Evolutionary conservation across 768 basidiomycete genomes (phyloP), one percentile per base, ranked within the genome.

Genomic region (Cubamyces sp.): DNA sequence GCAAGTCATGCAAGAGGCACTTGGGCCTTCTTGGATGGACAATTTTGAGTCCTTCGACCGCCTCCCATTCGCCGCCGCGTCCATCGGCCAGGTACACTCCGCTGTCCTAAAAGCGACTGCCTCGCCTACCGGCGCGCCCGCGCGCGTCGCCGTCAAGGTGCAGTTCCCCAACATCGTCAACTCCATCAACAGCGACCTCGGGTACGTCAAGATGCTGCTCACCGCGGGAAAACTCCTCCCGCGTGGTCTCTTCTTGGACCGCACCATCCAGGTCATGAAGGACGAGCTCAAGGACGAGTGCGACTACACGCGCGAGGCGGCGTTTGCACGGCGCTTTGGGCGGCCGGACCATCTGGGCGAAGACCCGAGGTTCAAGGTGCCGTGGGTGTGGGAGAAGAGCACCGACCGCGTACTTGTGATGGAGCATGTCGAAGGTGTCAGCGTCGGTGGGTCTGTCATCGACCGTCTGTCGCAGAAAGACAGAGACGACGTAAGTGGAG

Each of bases 51-150:
- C 83, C 0, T 97, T 98, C 73, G 85, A 90, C 58, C 86, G 91
- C 4, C 80, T 94, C 2, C 96, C 96, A 0, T 94, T 97, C 67
- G 96, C 96, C 1, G 92, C 95, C 0, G 96, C 96, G 0, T 98
- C 96, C 2, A 98, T 99, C 37, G 97, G 97, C 0, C 96, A 99
- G 73, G 96, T 98, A 1, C 96, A 99, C 69, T 76, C 70, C 0
- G 96, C 91, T 0, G 77, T 83, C 2, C 81, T 98, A 12, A 73
- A 82, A 0, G 74, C 85, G 0, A 66, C 75, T 15, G 71, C 74
- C 25, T 84, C 84, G 3, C 84, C 87, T 2, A 87, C 85, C 7
- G 82, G 83, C 18, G 73, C 66, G 45, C 78, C 82, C 0, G 85
- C 82, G 61, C 79, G 75, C 5, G 89, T 91, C 26, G 91, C 91